A percentile compares a stretch with the other conserved stretches of the same genome.
These are phyloP conservation scores for Penicillium sp. DNA, from an alignment of 2,329 filamentous ascomycete species.

Conservation along the genomic window DNA sequence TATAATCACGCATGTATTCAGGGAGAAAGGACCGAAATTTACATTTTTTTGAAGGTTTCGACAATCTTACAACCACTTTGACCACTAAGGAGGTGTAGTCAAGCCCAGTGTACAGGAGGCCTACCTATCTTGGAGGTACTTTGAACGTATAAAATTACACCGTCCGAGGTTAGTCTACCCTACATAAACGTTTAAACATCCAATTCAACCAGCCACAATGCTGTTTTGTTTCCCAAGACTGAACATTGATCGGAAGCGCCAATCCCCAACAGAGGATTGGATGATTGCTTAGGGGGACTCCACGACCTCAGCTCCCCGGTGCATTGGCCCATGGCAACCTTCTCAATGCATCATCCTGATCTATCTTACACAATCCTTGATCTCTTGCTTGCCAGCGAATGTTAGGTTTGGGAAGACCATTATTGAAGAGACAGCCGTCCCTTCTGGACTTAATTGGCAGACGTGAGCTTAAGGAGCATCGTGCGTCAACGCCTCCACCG, in stretches of 20 bases:
- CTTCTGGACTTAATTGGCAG: constrained; percentile 59
- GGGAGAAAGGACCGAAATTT: too few relatives aligned
- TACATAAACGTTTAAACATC: neutral
- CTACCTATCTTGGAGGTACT: neutral
- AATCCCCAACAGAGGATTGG: constrained; percentile 23
- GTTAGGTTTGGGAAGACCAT: constrained; percentile 58
- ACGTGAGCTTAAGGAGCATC: constrained; percentile 11
- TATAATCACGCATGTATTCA: neutral
- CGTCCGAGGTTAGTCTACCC: neutral
- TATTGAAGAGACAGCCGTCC: constrained; percentile 60
- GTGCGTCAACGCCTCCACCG: constrained; percentile 33
- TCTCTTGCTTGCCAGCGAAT: constrained; percentile 38
- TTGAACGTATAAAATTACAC: neutral
- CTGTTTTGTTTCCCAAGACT: neutral
- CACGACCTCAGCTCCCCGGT: constrained; percentile 13
- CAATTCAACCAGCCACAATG: neutral
- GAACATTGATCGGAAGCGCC: constrained; percentile 4
- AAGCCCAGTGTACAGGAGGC: neutral
- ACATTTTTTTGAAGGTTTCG: neutral
- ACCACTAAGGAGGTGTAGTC: neutral
- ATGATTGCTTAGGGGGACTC: constrained; percentile 21
- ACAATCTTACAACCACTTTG: neutral
- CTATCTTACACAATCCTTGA: neutral
- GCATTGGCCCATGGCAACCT: neutral
- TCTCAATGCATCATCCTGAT: neutral